These are phyloP conservation scores for Sporothrix dimorphospora DNA, from an alignment of 2,329 filamentous ascomycete species.

Conservation along the genomic window DNA sequence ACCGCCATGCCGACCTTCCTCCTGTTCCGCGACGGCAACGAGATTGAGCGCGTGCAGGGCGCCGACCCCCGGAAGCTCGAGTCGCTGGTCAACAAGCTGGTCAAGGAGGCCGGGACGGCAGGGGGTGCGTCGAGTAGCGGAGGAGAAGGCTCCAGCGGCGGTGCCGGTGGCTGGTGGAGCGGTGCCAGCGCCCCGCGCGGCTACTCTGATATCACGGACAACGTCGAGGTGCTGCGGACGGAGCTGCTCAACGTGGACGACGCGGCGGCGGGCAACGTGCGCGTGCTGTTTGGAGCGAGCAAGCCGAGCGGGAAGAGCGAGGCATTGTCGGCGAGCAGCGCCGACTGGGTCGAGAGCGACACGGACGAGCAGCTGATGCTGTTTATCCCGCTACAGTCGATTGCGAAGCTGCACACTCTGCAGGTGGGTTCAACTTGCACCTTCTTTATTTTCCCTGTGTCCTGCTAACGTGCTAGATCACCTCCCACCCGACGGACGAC, in stretches of 20 bases:
- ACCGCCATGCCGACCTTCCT: slow-evolving; percentile 88
- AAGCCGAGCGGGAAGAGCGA: slow-evolving; percentile 57
- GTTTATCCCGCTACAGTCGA: slow-evolving; percentile 85
- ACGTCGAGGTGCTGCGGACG: slow-evolving; percentile 76
- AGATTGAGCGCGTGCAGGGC: slow-evolving; percentile 71
- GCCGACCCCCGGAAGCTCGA: slow-evolving; percentile 73
- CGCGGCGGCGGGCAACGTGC: slow-evolving; percentile 70
- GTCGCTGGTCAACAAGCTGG: slow-evolving; percentile 71
- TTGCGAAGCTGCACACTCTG: slow-evolving; percentile 84
- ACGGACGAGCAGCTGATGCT: slow-evolving; percentile 96
- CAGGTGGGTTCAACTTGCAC: slow-evolving; percentile 51
- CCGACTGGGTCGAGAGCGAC: slow-evolving; percentile 93
- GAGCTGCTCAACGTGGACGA: slow-evolving; percentile 89
- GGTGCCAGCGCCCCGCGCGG: slow-evolving; percentile 76
- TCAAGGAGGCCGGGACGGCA: slow-evolving; percentile 62
- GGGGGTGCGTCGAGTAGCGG: slow-evolving; percentile 36
- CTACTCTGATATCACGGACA: slow-evolving; percentile 80
- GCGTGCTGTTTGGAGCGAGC: slow-evolving; percentile 69
- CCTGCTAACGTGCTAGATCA: slow-evolving; percentile 62
- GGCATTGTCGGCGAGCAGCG: slow-evolving; percentile 55
- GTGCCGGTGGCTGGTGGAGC: slow-evolving; percentile 59
- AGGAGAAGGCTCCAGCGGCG: slow-evolving; percentile 47
- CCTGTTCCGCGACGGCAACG: slow-evolving; percentile 73
- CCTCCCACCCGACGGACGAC: slow-evolving; percentile 77
- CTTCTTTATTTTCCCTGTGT: slow-evolving; percentile 30